phyloP scores from a whole-genome alignment of 129 eudicot species.

The Saussurea involucrata region DNA sequence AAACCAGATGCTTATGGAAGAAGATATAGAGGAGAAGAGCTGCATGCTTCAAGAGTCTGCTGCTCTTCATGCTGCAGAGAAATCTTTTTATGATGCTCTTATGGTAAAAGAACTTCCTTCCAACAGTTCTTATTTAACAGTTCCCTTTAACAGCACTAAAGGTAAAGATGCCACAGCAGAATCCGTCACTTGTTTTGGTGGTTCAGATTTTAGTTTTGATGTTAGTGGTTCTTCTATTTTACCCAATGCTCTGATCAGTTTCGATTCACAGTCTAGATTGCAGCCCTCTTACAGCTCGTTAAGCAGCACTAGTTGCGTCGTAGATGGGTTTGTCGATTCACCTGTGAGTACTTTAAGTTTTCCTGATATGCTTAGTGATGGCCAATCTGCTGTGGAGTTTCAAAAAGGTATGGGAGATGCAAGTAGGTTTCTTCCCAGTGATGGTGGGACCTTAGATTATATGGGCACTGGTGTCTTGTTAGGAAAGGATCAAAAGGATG shows the following conservation, averaged over 20 bases:
- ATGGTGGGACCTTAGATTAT: slow-evolving; percentile 23
- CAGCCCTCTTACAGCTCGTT: slow-evolving; percentile 38
- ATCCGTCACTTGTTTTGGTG: background rate
- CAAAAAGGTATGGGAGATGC: slow-evolving; percentile 58
- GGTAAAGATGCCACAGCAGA: background rate
- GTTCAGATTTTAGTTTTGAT: slow-evolving; percentile 27
- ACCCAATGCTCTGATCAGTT: slow-evolving; percentile 3
- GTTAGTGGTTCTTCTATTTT: slow-evolving; percentile 6
- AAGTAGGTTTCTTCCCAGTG: slow-evolving; percentile 47
- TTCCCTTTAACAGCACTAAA: slow-evolving; percentile 1
- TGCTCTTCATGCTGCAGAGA: slow-evolving; percentile 86
- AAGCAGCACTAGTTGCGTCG: slow-evolving; percentile 27
- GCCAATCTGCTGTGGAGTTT: slow-evolving; percentile 41
- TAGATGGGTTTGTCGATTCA: slow-evolving; percentile 58
- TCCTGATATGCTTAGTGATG: slow-evolving; percentile 49
- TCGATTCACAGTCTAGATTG: slow-evolving; percentile 28
- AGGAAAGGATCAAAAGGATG: slow-evolving; percentile 19
- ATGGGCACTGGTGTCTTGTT: background rate
- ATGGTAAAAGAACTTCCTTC: slow-evolving; percentile 41
- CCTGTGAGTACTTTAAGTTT: slow-evolving; percentile 67
- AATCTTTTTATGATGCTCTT: slow-evolving; percentile 63
- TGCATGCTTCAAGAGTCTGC: slow-evolving; percentile 76
- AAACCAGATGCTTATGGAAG: slow-evolving; percentile 90
- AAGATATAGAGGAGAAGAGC: slow-evolving; percentile 67
- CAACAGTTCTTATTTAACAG: background rate